Conservation (phyloP, 2,329 filamentous ascomycete genomes). For the Bipolaris victoriae region DNA sequence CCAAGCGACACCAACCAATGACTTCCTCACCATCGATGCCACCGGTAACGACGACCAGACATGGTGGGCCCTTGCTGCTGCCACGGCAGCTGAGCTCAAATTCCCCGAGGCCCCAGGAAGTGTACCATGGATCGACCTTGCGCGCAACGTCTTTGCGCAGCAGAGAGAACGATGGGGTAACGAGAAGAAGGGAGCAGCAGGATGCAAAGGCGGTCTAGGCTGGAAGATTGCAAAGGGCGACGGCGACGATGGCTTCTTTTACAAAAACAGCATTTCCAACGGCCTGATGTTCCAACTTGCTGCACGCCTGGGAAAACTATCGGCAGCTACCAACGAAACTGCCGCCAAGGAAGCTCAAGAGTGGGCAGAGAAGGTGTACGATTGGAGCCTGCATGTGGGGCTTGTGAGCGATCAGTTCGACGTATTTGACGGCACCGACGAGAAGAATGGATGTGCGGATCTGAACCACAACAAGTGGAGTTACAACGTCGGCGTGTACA, state of each 20-base stretch:
- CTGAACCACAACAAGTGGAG: slow-evolving; percentile 55
- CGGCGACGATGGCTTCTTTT: slow-evolving; percentile 68
- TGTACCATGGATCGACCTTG: slow-evolving; percentile 66
- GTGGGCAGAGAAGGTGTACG: slow-evolving; percentile 70
- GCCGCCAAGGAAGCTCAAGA: slow-evolving; percentile 42
- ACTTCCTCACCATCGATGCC: slow-evolving; percentile 50
- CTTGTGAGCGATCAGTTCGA: slow-evolving; percentile 57
- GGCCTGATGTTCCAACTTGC: slow-evolving; percentile 81
- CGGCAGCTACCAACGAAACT: slow-evolving; percentile 66
- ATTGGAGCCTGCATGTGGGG: slow-evolving; percentile 56
- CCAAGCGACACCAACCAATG: slow-evolving; percentile 33
- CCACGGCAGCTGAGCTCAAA: slow-evolving; percentile 70
- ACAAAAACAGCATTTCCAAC: slow-evolving; percentile 81
- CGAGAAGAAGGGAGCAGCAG: slow-evolving; percentile 51
- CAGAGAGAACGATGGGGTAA: slow-evolving; percentile 68
- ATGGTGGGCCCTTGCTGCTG: slow-evolving; percentile 72
- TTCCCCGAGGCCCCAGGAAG: slow-evolving; percentile 58
- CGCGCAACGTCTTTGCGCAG: slow-evolving; percentile 73
- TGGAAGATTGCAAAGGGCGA: slow-evolving; percentile 82
- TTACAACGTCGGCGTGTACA: slow-evolving; percentile 59
- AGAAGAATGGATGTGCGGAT: slow-evolving; percentile 51
- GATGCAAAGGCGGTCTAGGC: slow-evolving; percentile 68
- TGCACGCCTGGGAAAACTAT: slow-evolving; percentile 63
- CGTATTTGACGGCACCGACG: slow-evolving; percentile 60
- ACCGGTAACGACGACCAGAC: slow-evolving; percentile 74